Evolutionary conservation across 805 yeast species (phyloP).

Genomic region (Spathaspora girioi): DNA sequence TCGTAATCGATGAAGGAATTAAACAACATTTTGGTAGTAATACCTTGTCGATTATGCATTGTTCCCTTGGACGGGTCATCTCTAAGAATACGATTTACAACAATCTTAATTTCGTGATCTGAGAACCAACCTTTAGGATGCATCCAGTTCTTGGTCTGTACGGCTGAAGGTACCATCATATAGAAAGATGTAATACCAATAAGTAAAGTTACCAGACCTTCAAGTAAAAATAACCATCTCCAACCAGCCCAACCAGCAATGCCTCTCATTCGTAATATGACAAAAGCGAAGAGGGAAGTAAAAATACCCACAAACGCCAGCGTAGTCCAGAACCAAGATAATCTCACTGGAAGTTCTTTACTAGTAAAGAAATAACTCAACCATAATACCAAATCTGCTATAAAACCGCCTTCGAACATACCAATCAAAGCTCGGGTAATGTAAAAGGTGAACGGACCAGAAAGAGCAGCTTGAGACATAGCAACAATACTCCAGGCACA

Average conservation of each 20-base stretch:
- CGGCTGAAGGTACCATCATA: constrained; percentile 52
- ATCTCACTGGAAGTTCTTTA: constrained; percentile 53
- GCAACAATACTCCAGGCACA: constrained; percentile 57
- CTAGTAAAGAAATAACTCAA: constrained; percentile 63
- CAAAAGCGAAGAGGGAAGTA: constrained; percentile 43
- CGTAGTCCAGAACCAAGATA: constrained; percentile 43
- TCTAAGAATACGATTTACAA: constrained; percentile 54
- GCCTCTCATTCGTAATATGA: constrained; percentile 51
- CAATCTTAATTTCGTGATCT: constrained; percentile 52
- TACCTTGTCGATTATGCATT: constrained; percentile 58
- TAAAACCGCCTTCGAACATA: constrained; percentile 64
- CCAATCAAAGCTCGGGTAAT: constrained; percentile 53
- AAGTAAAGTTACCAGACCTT: constrained; percentile 51
- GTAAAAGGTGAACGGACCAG: constrained; percentile 37
- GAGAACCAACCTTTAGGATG: constrained; percentile 46
- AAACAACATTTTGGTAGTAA: constrained; percentile 39
- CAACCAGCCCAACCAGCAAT: constrained; percentile 47
- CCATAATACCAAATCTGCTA: constrained; percentile 62
- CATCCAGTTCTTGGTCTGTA: constrained; percentile 46
- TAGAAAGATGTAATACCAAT: constrained; percentile 45
- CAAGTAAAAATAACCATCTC: constrained; percentile 62
- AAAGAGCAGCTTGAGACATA: constrained; percentile 37
- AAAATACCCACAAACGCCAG: constrained; percentile 16
- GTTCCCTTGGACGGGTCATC: constrained; percentile 64
- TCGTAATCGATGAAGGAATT: constrained; percentile 46